A percentile compares a stretch with the other conserved stretches of the same genome.
phyloP scores from a whole-genome alignment of 352 stramenopile species.

The Phytopythium kandeliae region DNA sequence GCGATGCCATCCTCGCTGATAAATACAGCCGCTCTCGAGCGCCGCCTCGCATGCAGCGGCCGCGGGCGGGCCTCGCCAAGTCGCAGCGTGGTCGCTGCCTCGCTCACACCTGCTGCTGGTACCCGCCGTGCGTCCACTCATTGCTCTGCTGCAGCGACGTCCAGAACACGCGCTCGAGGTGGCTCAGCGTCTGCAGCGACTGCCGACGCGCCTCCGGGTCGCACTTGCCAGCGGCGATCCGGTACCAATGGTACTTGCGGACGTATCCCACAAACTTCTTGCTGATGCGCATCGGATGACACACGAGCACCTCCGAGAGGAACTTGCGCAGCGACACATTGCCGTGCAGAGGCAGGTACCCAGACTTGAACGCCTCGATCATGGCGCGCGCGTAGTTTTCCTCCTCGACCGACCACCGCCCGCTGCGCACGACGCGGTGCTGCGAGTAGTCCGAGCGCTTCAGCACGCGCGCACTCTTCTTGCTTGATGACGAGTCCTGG shows the following conservation, averaged over 20 bases:
- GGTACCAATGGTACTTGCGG: conserved; percentile 86
- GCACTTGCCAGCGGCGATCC: conserved; percentile 56
- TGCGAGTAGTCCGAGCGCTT: conserved; percentile 82
- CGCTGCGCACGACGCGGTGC: conserved; percentile 62
- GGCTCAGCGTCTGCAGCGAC: conserved; percentile 33
- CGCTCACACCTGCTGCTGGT: conserved; percentile 1
- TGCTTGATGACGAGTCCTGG: conserved; percentile 17
- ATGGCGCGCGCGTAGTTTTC: conserved; percentile 79
- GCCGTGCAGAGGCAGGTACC: conserved; percentile 65
- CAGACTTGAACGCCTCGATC: conserved; percentile 74
- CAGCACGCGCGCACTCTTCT: conserved; percentile 42
- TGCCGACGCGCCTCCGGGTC: conserved; percentile 39
- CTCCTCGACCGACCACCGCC: conserved; percentile 64
- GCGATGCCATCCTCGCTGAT: conserved; percentile 6
- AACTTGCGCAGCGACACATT: conserved; percentile 85
- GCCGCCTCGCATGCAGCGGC: background rate
- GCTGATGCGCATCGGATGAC: conserved; percentile 88
- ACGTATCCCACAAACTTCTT: conserved; percentile 90
- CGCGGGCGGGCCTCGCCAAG: background rate
- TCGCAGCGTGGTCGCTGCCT: background rate
- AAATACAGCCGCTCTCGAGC: conserved; percentile 6
- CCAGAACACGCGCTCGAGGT: conserved; percentile 59
- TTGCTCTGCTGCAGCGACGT: conserved; percentile 53
- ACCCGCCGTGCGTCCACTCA: conserved; percentile 25
- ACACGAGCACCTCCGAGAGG: conserved; percentile 82